phyloP scores from a whole-genome alignment of 208 protist genomes.

The Trypanosoma conorhini region DNA sequence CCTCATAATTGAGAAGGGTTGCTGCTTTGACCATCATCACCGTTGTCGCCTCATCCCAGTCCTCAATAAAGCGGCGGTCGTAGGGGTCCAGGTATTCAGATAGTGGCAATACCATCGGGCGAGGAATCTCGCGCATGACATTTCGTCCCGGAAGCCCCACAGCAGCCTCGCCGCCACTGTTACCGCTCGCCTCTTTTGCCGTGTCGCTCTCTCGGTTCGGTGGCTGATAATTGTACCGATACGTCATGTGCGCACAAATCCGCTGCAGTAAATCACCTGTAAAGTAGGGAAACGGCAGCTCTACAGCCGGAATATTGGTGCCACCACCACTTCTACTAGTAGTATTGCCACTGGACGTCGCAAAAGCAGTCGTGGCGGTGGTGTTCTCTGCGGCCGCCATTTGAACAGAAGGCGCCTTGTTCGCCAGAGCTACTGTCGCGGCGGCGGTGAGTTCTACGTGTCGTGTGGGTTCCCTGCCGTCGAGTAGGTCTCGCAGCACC shows the following conservation, averaged over 20 bases:
- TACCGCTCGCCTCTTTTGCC: neutral
- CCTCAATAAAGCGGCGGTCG: constrained; percentile 59
- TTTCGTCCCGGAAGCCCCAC: constrained; percentile 9
- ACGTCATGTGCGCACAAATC: constrained; percentile 81
- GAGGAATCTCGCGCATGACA: constrained; percentile 59
- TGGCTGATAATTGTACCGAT: constrained; percentile 42
- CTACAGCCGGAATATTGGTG: constrained; percentile 27
- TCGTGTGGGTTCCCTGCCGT: constrained; percentile 44
- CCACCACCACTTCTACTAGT: neutral
- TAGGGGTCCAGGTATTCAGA: constrained; percentile 70
- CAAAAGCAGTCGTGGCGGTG: neutral
- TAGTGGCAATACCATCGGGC: constrained; percentile 76
- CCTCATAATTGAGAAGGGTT: constrained; percentile 87
- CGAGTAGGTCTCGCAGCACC: constrained; percentile 76
- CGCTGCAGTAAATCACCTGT: constrained; percentile 57
- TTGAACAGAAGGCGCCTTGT: neutral
- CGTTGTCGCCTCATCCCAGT: constrained; percentile 77
- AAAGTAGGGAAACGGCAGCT: constrained; percentile 78
- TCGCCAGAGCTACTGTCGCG: neutral
- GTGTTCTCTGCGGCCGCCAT: neutral
- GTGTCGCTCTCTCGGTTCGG: neutral
- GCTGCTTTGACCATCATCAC: constrained; percentile 85
- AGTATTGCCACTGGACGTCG: neutral
- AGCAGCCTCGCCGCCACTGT: neutral
- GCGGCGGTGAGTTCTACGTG: neutral